These are phyloP conservation scores for Talaromyces trachyspermus DNA, from an alignment of 495 filamentous ascomycete species.

Conservation along the genomic window DNA sequence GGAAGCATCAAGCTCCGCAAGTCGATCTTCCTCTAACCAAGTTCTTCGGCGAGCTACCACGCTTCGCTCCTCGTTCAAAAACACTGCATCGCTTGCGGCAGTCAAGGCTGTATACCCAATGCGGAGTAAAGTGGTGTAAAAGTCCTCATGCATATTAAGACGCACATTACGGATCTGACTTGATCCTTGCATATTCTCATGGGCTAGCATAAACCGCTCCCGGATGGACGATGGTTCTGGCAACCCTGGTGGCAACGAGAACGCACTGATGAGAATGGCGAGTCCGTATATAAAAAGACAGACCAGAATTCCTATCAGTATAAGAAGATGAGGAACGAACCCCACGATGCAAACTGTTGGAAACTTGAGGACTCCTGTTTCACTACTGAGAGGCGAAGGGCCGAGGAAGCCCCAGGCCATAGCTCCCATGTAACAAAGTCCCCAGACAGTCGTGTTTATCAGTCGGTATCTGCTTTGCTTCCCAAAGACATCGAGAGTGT, in stretches of 20 bases:
- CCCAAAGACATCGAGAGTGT: conserved; percentile 70
- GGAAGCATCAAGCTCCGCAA: conserved; percentile 50
- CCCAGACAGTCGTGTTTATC: conserved; percentile 82
- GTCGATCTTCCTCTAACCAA: conserved; percentile 83
- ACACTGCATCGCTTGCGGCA: conserved; percentile 91
- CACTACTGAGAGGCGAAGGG: conserved; percentile 41
- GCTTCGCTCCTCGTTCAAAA: conserved; percentile 78
- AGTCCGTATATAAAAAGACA: conserved; percentile 70
- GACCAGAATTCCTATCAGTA: conserved; percentile 66
- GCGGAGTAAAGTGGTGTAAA: conserved; percentile 83
- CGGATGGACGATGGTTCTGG: conserved; percentile 31
- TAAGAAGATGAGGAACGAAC: conserved; percentile 85
- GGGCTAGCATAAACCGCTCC: conserved; percentile 55
- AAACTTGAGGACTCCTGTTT: conserved; percentile 58
- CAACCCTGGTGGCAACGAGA: conserved; percentile 51
- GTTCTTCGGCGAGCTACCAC: conserved; percentile 72
- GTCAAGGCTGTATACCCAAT: conserved; percentile 81
- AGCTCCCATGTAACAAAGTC: conserved; percentile 74
- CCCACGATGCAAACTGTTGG: conserved; percentile 93
- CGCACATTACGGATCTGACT: conserved; percentile 71
- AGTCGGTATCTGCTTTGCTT: conserved; percentile 72
- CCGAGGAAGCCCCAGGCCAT: conserved; percentile 63
- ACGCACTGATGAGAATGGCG: conserved; percentile 66
- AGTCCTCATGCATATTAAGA: conserved; percentile 81
- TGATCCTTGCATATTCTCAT: conserved; percentile 87